Base-by-base conservation (phyloP, 371 early-diverging fungal genomes). In the Batrachochytrium dendrobatidis region DNA sequence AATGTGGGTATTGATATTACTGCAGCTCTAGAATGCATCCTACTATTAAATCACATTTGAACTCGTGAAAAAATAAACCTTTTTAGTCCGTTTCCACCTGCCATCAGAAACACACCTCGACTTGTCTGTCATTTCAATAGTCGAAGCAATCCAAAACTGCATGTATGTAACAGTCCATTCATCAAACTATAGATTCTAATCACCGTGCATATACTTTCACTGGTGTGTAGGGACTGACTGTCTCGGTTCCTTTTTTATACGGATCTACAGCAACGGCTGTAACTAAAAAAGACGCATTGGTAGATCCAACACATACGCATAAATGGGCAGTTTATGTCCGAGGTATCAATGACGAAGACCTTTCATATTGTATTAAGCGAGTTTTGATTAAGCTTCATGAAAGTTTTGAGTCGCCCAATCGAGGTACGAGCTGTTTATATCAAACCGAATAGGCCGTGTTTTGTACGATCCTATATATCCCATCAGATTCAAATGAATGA, bases 331-430 rank as follows among this genome's bases (percentile, higher is more conserved):
- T 95, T 2, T 93, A 86, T 66, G 87, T 98, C 18, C 79, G 86
- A 17, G 95, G 95, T 1, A 66, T 87, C 33, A 84, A 92, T 65
- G 86, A 84, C 52, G 90, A 91, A 63, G 95, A 95, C 65, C 73
- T 95, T 26, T 80, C 86, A 17, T 83, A 83, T 63, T 86, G 82
- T 58, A 79, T 98, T 61, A 85, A 88, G 72, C 90, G 89, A 66
- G 98, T 97, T 20, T 80, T 83, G 26, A 95, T 97, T 72, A 91
- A 89, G 61, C 81, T 98, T 22, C 99, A 99, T 72, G 98, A 99
- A 61, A 92, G 92, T 10, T 99, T 95, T 74, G 81, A 84, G 1
- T 86, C 87, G 64, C 92, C 91, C 28, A 69, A 78, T 53, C 71
- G 97, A 72, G 76, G 89, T 90, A 79, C 67, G 71, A n/a, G n/a